Conservation (phyloP, 768 basidiomycete genomes). For the Kondoa malvinella region DNA sequence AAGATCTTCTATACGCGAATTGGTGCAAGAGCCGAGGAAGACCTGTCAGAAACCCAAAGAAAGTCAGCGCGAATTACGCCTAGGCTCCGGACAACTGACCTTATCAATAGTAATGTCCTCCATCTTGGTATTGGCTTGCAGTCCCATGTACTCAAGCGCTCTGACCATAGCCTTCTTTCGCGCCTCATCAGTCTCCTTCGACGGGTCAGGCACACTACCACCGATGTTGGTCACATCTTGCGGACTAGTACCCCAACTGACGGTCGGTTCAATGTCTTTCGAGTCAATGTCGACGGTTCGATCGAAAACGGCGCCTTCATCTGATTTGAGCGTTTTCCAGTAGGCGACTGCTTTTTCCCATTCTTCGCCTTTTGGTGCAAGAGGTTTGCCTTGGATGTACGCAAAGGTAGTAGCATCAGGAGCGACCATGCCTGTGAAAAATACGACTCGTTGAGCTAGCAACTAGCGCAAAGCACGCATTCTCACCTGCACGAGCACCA, state of each 20-base stretch:
- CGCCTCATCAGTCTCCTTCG: slow-evolving; percentile 45
- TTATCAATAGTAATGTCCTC: slow-evolving; percentile 67
- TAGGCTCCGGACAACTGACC: slow-evolving; percentile 22
- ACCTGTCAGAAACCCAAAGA: slow-evolving; percentile 31
- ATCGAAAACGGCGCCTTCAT: slow-evolving; percentile 71
- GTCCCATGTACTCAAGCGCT: slow-evolving; percentile 71
- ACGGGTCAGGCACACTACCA: slow-evolving; percentile 60
- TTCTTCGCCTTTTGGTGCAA: slow-evolving; percentile 58
- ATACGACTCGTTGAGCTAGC: slow-evolving; percentile 31
- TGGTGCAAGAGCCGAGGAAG: slow-evolving; percentile 88
- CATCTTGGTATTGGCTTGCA: slow-evolving; percentile 58
- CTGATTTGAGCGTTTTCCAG: slow-evolving; percentile 59
- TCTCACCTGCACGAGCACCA: slow-evolving; percentile 58
- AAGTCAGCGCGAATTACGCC: background rate
- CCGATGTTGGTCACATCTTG: slow-evolving; percentile 74
- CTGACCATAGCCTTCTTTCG: slow-evolving; percentile 56
- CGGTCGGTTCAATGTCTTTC: slow-evolving; percentile 70
- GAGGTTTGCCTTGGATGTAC: slow-evolving; percentile 62
- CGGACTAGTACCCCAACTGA: slow-evolving; percentile 86
- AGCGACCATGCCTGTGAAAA: slow-evolving; percentile 47
- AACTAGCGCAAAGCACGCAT: no score
- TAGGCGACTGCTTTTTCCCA: slow-evolving; percentile 76
- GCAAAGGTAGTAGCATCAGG: slow-evolving; percentile 73
- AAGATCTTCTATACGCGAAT: slow-evolving; percentile 81
- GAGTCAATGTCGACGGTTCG: slow-evolving; percentile 61